These are phyloP conservation scores for Neofusicoccum ribis DNA, from an alignment of 2,329 filamentous ascomycete genomes.

Conservation along the genomic window DNA sequence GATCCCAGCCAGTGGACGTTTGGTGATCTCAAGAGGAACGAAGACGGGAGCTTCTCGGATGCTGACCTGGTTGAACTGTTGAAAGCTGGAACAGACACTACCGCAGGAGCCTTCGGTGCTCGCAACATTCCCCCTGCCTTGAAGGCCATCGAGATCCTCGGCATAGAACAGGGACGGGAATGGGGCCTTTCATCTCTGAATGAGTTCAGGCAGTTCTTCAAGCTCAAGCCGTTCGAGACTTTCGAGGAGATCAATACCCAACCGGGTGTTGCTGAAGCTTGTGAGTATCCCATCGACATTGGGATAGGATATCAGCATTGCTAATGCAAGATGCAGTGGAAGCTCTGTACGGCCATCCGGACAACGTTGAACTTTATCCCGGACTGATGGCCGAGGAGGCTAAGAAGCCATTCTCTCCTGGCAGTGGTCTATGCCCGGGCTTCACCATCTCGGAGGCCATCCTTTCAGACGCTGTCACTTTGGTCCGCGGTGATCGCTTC, in stretches of 20 bases:
- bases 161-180: conserved; percentile 69
- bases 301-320: not conserved
- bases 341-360: conserved; percentile 52
- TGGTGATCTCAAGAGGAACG: conserved; percentile 40
- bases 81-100: conserved; percentile 38
- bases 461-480: conserved; percentile 49
- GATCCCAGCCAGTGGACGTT: conserved; percentile 53
- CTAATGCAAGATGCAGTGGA: conserved; percentile 29
- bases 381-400: conserved; percentile 58
- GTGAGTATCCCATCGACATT: not conserved
- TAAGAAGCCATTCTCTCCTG: conserved; percentile 53
- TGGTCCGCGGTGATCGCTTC: conserved; percentile 28
- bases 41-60: conserved; percentile 47
- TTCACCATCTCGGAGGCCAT: conserved; percentile 60
- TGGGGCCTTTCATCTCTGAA: conserved; percentile 76
- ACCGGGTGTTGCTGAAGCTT: conserved; percentile 42
- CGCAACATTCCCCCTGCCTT: conserved; percentile 50
- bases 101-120: conserved; percentile 54
- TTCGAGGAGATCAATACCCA: conserved; percentile 76
- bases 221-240: conserved; percentile 67
- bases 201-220: conserved; percentile 77
- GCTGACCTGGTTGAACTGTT: conserved; percentile 47
- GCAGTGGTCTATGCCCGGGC: conserved; percentile 48
- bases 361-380: conserved; percentile 60
- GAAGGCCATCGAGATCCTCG: conserved; percentile 64